Base-by-base conservation (phyloP, 1,284 basidiomycete genomes). In the Marasmius fiardii region DNA sequence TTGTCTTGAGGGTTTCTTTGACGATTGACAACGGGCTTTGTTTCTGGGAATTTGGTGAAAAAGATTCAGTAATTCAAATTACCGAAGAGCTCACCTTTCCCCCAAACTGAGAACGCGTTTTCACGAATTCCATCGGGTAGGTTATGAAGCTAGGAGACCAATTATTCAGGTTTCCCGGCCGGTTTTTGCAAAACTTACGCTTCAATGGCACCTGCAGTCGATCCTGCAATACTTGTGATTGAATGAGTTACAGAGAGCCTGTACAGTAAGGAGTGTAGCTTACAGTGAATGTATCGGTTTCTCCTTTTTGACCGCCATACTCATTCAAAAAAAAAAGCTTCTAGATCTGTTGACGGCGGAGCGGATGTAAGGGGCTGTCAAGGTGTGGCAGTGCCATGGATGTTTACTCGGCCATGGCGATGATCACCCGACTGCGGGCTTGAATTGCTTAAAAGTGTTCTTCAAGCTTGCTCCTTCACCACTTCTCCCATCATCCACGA, bases 81-180 rank as follows among this genome's bases (percentile, higher is more conserved):
- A 11, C 6, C 31, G 16, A 10, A 43, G 5, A n/a, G 62, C 74
- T 23, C 28, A 85, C 88, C 79, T 90, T 83, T 41, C 89, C 90
- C 48, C 83, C 79, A 60, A 92, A 92, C 69, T 93, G 90, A 2
- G 88, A 85, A 16, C 90, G 81, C 24, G 90, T 93, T 67, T 98
- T 98, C 56, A 95, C 88, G 65, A 86, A 95, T 68, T 99, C 96
- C 5, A 94, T 90, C 0, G 96, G 95, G 63, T 94, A 95, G n/a
- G 90, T 91, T 60, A 87, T 72, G 71, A 88, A 88, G 53, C 86
- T 90, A 64, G 11, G n/a, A n/a, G 37, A 28, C 24, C 10, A 49
- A 2, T 10, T 33, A 28, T n/a, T 14, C 8, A 18, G 5, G 28
- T 18, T 31, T 49, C 47, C 18, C 14, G 28, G 12, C n/a, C n/a